phyloP scores from a whole-genome alignment of 2,329 filamentous ascomycete genomes.

The Curvularia eragrostidis region DNA sequence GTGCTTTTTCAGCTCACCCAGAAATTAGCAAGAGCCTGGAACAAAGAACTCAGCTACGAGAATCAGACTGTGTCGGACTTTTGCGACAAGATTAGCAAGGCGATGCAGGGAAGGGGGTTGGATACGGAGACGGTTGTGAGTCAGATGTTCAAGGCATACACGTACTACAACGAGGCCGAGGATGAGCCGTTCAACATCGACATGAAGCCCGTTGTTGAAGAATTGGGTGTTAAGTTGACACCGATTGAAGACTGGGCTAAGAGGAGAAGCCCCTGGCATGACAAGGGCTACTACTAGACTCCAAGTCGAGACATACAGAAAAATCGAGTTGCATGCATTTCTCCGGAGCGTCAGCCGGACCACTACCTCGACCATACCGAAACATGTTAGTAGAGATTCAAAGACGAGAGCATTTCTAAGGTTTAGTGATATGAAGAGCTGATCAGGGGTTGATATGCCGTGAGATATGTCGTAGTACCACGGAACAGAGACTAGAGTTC shows the following conservation, averaged over 20 bases:
- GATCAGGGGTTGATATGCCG: neutral
- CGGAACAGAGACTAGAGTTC: neutral
- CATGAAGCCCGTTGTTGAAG: conserved; percentile 45
- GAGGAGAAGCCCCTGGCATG: conserved; percentile 29
- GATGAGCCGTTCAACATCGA: conserved; percentile 51
- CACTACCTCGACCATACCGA: neutral
- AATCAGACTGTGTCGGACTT: conserved; percentile 42
- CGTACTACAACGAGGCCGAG: conserved; percentile 51
- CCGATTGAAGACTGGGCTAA: conserved; percentile 50
- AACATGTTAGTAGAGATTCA: neutral
- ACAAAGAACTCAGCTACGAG: conserved; percentile 39
- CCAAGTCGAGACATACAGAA: neutral
- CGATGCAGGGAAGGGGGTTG: conserved; percentile 47
- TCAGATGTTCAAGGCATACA: conserved; percentile 53
- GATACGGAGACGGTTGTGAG: conserved; percentile 46
- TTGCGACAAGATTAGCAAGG: conserved; percentile 36
- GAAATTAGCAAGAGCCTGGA: conserved; percentile 47
- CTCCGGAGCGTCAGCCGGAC: neutral
- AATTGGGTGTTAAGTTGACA: conserved; percentile 43
- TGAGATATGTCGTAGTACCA: neutral
- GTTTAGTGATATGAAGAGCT: neutral
- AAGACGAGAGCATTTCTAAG: neutral
- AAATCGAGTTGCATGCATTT: neutral
- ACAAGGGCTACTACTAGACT: conserved; percentile 22
- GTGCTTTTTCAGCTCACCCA: conserved; percentile 41